Evolutionary conservation across 2,329 filamentous ascomycete genomes (phyloP), one percentile per base, ranked within the genome.

Genomic region (Alternaria conjuncta): DNA sequence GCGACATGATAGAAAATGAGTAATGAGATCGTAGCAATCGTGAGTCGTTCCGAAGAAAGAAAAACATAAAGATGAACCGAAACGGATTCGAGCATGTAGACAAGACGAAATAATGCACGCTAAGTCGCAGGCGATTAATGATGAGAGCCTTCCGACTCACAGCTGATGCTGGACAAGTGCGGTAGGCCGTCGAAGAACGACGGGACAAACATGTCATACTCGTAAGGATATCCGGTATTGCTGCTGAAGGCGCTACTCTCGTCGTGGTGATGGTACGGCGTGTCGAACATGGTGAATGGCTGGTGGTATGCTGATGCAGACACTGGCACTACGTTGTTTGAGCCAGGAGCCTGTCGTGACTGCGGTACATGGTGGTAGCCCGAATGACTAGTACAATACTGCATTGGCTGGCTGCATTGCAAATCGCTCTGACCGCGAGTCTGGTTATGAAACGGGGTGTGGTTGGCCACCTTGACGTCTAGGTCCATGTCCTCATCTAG

Each of bases 131-230:
- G 41, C 30, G 26, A 21, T 55, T 28, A 61, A 30, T 56, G 21
- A 20, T 28, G 54, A 47, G 50, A 50, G 20, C 43, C 20, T 28
- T 51, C 32, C 5, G 21, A 18, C 20, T 55, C 26, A 50, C 55
- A 45, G 25, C 47, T 49, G n/a, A 57, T 49, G 18, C 61, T 28
- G 43, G 55, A 57, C 32, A 66, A 53, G 30, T 51, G 43, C 20
- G 64, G 69, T 10, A 69, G 59, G 7, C 61, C 58, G 8, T 67
- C 21, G 54, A 69, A 71, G 10, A 57, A 30, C n/a, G 58, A 30
- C 10, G 63, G 50, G 2, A 20, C 36, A n/a, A 55, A 62, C n/a
- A 26, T 21, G 7, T 63, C 28, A n/a, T 60, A 62, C 1, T 46
- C 28, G 13, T 65, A 60, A 15, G 59, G 45, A 51, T 49, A 63